phyloP scores from a whole-genome alignment of 2,329 filamentous ascomycete species.

The Venturiaceae sp. region DNA sequence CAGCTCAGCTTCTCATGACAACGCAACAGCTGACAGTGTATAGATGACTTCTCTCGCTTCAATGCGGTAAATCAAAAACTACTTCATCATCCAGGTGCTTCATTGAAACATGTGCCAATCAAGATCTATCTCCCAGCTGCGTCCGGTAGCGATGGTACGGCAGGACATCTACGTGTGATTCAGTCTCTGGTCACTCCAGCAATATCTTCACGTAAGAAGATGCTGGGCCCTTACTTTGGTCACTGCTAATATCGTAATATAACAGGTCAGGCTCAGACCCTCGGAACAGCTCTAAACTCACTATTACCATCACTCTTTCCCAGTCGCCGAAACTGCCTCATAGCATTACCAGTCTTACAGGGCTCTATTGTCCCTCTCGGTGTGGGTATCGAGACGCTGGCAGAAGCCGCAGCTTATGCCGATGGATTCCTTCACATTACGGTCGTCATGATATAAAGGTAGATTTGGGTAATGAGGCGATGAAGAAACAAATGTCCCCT shows the following conservation, averaged over 20 bases:
- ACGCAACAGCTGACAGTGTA: slow-evolving; percentile 2
- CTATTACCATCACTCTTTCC: slow-evolving; percentile 79
- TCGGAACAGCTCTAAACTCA: slow-evolving; percentile 68
- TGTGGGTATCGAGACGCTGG: slow-evolving; percentile 72
- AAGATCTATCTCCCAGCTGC: slow-evolving; percentile 69
- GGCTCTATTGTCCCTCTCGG: slow-evolving; percentile 73
- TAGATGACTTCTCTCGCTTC: slow-evolving; percentile 68
- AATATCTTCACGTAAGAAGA: slow-evolving; percentile 23
- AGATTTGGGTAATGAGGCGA: too few species aligned
- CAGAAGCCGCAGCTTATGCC: slow-evolving; percentile 73
- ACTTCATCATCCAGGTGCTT: slow-evolving; percentile 59
- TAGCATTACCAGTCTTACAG: slow-evolving; percentile 79
- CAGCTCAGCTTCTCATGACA: neutral
- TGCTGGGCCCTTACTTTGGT: slow-evolving; percentile 12
- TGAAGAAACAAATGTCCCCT: neutral
- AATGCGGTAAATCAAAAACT: slow-evolving; percentile 66
- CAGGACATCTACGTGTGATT: slow-evolving; percentile 42
- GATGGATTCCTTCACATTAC: slow-evolving; percentile 88
- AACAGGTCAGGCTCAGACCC: slow-evolving; percentile 48
- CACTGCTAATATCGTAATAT: slow-evolving; percentile 2
- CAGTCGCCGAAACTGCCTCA: slow-evolving; percentile 70
- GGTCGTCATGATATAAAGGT: slow-evolving; percentile 56
- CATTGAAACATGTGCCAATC: slow-evolving; percentile 75
- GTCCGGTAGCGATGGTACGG: slow-evolving; percentile 20
- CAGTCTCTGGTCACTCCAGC: slow-evolving; percentile 60